These are phyloP conservation scores for Hemileccinum impolitum DNA, from an alignment of 768 basidiomycete genomes.

Conservation along the genomic window DNA sequence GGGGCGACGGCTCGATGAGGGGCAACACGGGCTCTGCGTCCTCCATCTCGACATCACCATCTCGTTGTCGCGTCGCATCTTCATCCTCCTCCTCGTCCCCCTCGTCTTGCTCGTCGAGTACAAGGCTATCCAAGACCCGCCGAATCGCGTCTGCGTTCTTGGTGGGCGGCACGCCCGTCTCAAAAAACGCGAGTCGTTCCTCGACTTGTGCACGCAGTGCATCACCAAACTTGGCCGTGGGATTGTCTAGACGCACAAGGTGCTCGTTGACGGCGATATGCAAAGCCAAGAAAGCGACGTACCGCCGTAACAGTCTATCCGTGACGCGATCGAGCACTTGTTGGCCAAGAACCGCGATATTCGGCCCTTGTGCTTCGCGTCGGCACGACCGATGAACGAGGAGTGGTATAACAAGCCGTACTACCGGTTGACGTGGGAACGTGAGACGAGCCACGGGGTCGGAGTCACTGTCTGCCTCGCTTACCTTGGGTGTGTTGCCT, in stretches of 20 bases:
- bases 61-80: not conserved
- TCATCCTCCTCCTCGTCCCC: constrained; percentile 49
- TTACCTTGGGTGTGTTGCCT: constrained; percentile 94
- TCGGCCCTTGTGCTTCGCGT: constrained; percentile 91
- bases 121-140: constrained; percentile 79
- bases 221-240: constrained; percentile 92
- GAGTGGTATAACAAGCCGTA: constrained; percentile 98
- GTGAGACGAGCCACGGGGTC: not conserved
- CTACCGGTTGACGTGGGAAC: constrained; percentile 36
- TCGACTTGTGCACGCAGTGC: constrained; percentile 93
- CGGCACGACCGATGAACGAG: constrained; percentile 93
- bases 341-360: constrained; percentile 99
- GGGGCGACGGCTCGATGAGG: constrained; percentile 52
- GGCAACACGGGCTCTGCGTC: constrained; percentile 49
- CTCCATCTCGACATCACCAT: constrained; percentile 42
- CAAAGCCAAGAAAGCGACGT: constrained; percentile 14
- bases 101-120: constrained; percentile 57
- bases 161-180: constrained; percentile 81
- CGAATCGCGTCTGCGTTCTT: constrained; percentile 93
- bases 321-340: constrained; percentile 95
- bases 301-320: constrained; percentile 95
- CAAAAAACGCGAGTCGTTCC: constrained; percentile 92
- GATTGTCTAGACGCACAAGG: constrained; percentile 52
- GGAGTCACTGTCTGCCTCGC: not conserved
- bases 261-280: not conserved